Evolutionary conservation across 441 rosid genomes (phyloP), one percentile per base, ranked within the genome.

Genomic region (Biscutella laevigata): DNA sequence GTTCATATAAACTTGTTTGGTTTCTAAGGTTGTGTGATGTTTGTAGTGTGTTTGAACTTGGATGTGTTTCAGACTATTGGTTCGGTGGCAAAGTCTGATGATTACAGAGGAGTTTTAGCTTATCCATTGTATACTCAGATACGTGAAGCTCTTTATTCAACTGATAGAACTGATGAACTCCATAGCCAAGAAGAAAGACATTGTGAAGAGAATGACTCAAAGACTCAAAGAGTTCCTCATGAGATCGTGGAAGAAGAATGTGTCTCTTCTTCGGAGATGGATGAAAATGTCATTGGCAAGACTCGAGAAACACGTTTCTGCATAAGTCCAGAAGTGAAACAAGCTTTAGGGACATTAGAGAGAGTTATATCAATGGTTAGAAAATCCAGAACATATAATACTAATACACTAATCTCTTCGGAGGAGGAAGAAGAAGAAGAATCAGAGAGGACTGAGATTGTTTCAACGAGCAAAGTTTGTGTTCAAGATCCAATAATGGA

Each of bases 281-380:
- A 50, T 64, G 33, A 43, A 39, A 48, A 33, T 53, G 41, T 32
- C 37, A 66, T 39, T 1, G 26, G 20, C 5, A 55, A 46, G 42
- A 42, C 62, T 42, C 59, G 16, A 39, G 16, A 57, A 64, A 77
- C 67, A 55, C 61, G 49, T 15, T 40, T 71, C 51, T 54, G 45
- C 46, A 46, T 82, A 53, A 77, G 95, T 48, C 84, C 84, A 10
- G 71, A 71, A 71, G 95, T 91, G 38, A 71, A 77, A 48, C 77
- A 78, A 61, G 98, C 98, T 58, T 73, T 91, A 51, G 77, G 78
- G 54, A 85, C 80, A 15, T 35, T 91, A 60, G 96, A 91, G 61
- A 78, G 71, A 65, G 91, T 65, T 27, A 83, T 88, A 56, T 64
- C 72, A 4, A 26, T 85, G 50, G 77, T 88, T 50, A 75, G 73